Evolutionary conservation across 129 eudicot genomes (phyloP).

Genomic region (Dittrichia graveolens): DNA sequence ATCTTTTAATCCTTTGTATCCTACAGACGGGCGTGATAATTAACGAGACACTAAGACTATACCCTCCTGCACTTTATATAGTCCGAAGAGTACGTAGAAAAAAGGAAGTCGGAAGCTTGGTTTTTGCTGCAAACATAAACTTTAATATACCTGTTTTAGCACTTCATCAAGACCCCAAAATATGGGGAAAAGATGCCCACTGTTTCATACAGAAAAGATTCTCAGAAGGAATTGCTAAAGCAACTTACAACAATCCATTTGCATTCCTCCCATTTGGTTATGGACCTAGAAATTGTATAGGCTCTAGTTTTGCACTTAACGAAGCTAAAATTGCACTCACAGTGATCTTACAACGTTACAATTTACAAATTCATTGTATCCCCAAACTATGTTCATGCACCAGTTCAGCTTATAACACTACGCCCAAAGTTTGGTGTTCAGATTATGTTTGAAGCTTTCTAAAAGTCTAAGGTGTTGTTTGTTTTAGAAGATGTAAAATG

Average conservation of each 20-base stretch:
- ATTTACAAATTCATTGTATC: conserved; percentile 44
- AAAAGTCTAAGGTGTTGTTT: too few relatives aligned
- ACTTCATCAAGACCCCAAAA: conserved; percentile 53
- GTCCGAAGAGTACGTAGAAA: conserved; percentile 38
- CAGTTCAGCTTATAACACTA: conserved; percentile 40
- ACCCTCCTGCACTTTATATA: conserved; percentile 48
- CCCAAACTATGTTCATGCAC: conserved; percentile 44
- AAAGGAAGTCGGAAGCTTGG: conserved; percentile 36
- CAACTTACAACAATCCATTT: conserved; percentile 49
- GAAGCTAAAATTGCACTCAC: conserved; percentile 52
- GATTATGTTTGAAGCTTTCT: conserved; percentile 38
- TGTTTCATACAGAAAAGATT: conserved; percentile 64
- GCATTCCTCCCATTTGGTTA: conserved; percentile 55
- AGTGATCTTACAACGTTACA: conserved; percentile 49
- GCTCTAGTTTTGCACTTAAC: conserved; percentile 42
- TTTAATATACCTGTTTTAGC: conserved; percentile 46
- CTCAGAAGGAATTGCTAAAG: conserved; percentile 55
- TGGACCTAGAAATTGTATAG: conserved; percentile 56
- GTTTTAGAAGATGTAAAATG: too few relatives aligned
- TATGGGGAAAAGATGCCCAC: conserved; percentile 63
- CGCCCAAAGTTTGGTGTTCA: conserved; percentile 49
- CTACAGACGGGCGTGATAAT: conserved; percentile 62
- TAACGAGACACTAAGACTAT: conserved; percentile 61
- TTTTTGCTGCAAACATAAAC: conserved; percentile 43
- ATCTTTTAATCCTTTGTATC: background rate